Percentiles rank a stretch among this genome's conserved stretches.
These are phyloP conservation scores for Ganoderma meredithae DNA, from an alignment of 1,284 basidiomycete genomes.

Conservation along the genomic window DNA sequence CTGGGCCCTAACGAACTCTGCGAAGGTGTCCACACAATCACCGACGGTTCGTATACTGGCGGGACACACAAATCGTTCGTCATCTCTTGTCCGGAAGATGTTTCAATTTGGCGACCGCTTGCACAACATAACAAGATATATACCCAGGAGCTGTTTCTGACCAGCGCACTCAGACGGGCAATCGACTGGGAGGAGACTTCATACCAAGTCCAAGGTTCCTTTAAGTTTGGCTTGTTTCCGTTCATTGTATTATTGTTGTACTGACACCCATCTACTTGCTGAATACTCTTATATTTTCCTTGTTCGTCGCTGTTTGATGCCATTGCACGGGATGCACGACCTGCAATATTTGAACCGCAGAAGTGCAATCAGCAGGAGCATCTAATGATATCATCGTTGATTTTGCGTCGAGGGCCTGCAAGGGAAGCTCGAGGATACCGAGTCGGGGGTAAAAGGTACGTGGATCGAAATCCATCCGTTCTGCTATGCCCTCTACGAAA, in stretches of 20 bases:
- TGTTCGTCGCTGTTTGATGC: not conserved
- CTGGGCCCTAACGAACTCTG: not conserved
- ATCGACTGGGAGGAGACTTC: slow-evolving; percentile 63
- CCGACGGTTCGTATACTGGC: slow-evolving; percentile 64
- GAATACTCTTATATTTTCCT: not conserved
- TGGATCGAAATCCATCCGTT: not conserved
- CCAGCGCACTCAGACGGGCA: slow-evolving; percentile 67
- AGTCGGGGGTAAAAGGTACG: not conserved
- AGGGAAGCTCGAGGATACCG: too few species aligned
- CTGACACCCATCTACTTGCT: not conserved
- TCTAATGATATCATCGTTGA: too few species aligned
- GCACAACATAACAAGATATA: slow-evolving; percentile 64
- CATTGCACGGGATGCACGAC: not conserved
- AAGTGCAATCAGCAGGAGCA: too few species aligned
- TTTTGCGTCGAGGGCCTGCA: too few species aligned
- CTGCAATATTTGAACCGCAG: not conserved
- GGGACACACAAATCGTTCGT: slow-evolving; percentile 58
- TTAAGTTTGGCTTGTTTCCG: slow-evolving; percentile 5
- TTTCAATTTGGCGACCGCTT: slow-evolving; percentile 66
- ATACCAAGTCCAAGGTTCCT: slow-evolving; percentile 34
- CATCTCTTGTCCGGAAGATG: slow-evolving; percentile 69
- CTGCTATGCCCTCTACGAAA: not conserved
- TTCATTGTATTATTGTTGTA: not conserved
- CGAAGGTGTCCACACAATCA: slow-evolving; percentile 53
- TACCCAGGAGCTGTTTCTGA: slow-evolving; percentile 69